These are phyloP conservation scores for Hanseniaspora valbyensis DNA, from an alignment of 805 yeast species.

Conservation along the genomic window DNA sequence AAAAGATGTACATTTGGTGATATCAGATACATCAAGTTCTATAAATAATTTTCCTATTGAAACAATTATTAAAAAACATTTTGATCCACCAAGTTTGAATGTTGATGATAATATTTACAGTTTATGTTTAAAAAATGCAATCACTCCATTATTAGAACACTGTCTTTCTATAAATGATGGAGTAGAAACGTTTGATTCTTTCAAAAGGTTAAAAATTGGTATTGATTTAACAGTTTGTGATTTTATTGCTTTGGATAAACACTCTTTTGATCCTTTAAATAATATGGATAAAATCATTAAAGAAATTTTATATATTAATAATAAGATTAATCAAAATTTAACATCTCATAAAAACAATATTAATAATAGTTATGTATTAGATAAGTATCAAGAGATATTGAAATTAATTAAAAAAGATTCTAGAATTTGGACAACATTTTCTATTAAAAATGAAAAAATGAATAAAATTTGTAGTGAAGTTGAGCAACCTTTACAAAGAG, in stretches of 20 bases:
- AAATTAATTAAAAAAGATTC: slow-evolving; percentile 1
- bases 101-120: background rate
- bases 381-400: background rate
- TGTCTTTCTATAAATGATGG: background rate
- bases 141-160: background rate
- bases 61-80: background rate
- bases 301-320: background rate
- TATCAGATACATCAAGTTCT: too few relatives aligned
- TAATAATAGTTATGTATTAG: background rate
- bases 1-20: background rate
- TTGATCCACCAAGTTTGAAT: background rate
- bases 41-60: background rate
- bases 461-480: background rate
- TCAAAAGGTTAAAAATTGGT: background rate
- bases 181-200: background rate
- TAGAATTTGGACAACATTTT: slow-evolving; percentile 6
- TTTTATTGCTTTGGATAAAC: background rate
- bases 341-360: background rate
- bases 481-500: slow-evolving; percentile 4
- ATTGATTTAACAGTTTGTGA: slow-evolving; percentile 9
- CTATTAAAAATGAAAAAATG: slow-evolving; percentile 3
- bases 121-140: background rate
- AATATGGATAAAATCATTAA: background rate
- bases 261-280: background rate
- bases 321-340: background rate